These are phyloP conservation scores for Termitomyces titanicus DNA, from an alignment of 768 basidiomycete species.

Conservation along the genomic window DNA sequence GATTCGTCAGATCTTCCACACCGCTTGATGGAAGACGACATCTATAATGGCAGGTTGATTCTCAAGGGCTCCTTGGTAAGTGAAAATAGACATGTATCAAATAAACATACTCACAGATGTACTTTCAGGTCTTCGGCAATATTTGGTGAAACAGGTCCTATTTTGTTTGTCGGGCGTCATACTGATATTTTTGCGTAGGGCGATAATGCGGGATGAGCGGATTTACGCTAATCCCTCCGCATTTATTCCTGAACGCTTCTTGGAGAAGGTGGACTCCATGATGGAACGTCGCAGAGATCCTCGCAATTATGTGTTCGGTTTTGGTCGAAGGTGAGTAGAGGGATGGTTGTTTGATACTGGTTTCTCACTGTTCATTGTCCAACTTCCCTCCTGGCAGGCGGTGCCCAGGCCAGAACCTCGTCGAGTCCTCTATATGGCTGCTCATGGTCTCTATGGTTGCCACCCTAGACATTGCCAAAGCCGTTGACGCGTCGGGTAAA, in stretches of 20 bases:
- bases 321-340: constrained; percentile 34
- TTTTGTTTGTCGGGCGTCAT: not conserved
- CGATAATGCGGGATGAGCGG: constrained; percentile 44
- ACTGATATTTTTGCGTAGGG: constrained; percentile 28
- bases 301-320: constrained; percentile 35
- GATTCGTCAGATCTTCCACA: constrained; percentile 53
- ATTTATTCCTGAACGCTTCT: constrained; percentile 54
- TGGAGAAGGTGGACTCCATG: constrained; percentile 28
- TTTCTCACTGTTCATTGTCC: not conserved
- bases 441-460: constrained; percentile 53
- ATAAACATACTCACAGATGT: constrained; percentile 4
- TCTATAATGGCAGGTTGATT: constrained; percentile 54
- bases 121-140: constrained; percentile 47
- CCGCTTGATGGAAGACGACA: constrained; percentile 60
- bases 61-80: constrained; percentile 60
- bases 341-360: not conserved
- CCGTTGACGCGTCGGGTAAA: constrained; percentile 45
- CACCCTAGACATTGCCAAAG: constrained; percentile 51
- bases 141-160: constrained; percentile 42
- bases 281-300: constrained; percentile 25
- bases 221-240: constrained; percentile 46
- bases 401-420: constrained; percentile 62
- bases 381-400: constrained; percentile 29
- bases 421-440: constrained; percentile 62
- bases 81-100: constrained; percentile 6